Percentiles rank a stretch among this genome's conserved stretches.
Evolutionary conservation across 2,329 filamentous ascomycete species (phyloP).

Genomic region (Periglandula ipomoeae): DNA sequence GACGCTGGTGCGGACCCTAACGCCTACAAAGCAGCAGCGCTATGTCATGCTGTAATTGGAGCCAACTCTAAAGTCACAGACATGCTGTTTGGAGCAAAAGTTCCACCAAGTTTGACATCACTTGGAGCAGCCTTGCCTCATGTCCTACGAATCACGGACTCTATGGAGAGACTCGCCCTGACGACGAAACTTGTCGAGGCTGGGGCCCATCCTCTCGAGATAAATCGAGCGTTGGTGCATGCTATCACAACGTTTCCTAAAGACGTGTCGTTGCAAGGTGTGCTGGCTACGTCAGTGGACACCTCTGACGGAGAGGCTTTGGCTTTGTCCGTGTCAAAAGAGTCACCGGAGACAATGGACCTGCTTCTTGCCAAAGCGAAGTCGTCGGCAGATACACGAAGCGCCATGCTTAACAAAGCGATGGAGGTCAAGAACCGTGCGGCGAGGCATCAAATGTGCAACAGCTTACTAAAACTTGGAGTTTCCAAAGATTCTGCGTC

Average conservation of each 20-base stretch:
- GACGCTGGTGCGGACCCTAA: conserved; percentile 47
- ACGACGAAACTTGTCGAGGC: conserved; percentile 40
- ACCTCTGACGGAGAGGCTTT: conserved; percentile 41
- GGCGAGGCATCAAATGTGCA: conserved; percentile 33
- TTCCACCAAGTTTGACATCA: conserved; percentile 30
- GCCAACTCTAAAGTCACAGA: conserved; percentile 37
- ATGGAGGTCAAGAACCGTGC: conserved; percentile 31
- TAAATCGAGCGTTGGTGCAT: conserved; percentile 42
- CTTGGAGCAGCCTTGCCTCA: conserved; percentile 42
- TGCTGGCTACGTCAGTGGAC: conserved; percentile 38
- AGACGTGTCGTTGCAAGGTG: conserved; percentile 39
- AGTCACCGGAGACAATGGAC: conserved; percentile 35
- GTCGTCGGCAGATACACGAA: conserved; percentile 28
- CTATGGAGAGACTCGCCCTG: conserved; percentile 41
- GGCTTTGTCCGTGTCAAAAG: conserved; percentile 34
- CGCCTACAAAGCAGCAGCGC: conserved; percentile 37
- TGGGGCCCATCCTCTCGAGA: conserved; percentile 37
- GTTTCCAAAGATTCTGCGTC: conserved; percentile 37
- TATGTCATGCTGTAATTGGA: conserved; percentile 41
- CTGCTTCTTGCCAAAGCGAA: conserved; percentile 31
- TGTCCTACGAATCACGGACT: conserved; percentile 40
- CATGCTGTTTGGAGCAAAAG: conserved; percentile 32
- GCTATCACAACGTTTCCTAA: conserved; percentile 36
- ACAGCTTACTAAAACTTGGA: conserved; percentile 35
- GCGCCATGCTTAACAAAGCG: conserved; percentile 33